Evolutionary conservation across 2,329 filamentous ascomycete genomes (phyloP), one percentile per base, ranked within the genome.

Genomic region (Raffaelea ambrosiae): DNA sequence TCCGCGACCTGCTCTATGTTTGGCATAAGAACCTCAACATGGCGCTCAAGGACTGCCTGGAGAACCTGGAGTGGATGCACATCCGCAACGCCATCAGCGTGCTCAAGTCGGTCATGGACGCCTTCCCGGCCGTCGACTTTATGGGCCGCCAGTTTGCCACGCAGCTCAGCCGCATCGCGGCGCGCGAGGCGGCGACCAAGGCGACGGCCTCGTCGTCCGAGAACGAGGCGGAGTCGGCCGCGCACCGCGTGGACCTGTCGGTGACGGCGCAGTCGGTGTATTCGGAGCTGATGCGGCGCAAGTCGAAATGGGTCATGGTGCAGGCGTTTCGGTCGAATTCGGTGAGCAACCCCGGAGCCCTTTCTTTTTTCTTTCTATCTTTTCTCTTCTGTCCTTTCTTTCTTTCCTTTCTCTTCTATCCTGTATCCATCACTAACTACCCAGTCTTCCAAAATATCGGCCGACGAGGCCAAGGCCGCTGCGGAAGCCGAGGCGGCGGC

Each of bases 31-130:
- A 86, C 53, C 69, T 98, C 40, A 86, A 85, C 57, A 78, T 72
- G 44, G 88, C 91, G 3, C 71, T 98, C 47, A 90, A 89, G 61
- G 77, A 77, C 35, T 96, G 91, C 61, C 74, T 98, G 42, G 80
- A 81, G 18, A 84, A 84, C 23, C 82, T 79, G 29, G 91, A 97
- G 65, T 98, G 93, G 78, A 96, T 96, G 85, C 90, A 96, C 63
- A 95, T 97, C 61, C 83, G 91, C 48, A 98, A 98, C 62, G 88
- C 89, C 40, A 94, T 97, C 55, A 93, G 86, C 49, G 76, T 97
- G 4, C 73, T 98, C 50, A 94, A 93, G 61, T 77, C 80, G 11
- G 75, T 95, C 43, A 77, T 88, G 21, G 81, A 88, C 44, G 77
- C 82, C 58, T 98, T 95, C 73, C 94, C 93, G 4, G 84, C 83